These are phyloP conservation scores for Beauveria sp. DNA, from an alignment of 2,329 filamentous ascomycete genomes.

Conservation along the genomic window DNA sequence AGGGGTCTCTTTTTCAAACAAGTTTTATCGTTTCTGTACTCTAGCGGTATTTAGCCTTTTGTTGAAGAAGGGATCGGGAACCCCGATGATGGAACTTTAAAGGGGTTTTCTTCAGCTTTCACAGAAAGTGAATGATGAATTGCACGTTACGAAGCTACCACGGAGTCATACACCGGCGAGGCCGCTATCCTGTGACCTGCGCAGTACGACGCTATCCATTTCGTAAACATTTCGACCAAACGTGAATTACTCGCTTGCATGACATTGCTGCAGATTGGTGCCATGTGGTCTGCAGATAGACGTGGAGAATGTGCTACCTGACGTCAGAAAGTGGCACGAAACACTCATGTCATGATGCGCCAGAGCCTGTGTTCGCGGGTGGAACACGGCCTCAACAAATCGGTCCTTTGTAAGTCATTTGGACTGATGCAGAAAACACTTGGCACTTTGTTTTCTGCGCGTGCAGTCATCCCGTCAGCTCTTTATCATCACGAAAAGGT, in stretches of 20 bases:
- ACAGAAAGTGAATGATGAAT: not conserved
- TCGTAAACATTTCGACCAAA: not conserved
- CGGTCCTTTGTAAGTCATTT: not conserved
- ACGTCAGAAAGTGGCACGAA: not conserved
- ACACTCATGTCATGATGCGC: not conserved
- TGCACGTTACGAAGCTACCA: not conserved
- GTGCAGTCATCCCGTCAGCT: too few relatives aligned
- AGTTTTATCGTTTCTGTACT: too few relatives aligned
- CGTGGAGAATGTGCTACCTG: not conserved
- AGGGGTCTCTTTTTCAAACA: not conserved
- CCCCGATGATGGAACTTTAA: not conserved
- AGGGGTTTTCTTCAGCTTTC: not conserved
- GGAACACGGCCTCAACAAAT: not conserved
- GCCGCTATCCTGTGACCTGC: not conserved
- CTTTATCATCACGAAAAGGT: too few relatives aligned
- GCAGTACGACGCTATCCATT: not conserved
- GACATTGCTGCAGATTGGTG: not conserved
- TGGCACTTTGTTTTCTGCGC: too few relatives aligned
- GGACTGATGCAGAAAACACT: too few relatives aligned
- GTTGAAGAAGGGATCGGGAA: not conserved
- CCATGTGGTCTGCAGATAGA: not conserved
- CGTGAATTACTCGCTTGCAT: not conserved
- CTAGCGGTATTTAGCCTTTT: too few relatives aligned
- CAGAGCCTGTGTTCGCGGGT: not conserved
- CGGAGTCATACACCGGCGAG: not conserved